A percentile compares a stretch with the other conserved stretches of the same genome.
These are phyloP conservation scores for Draba incana DNA, from an alignment of 345 rosid genomes.

Conservation along the genomic window DNA sequence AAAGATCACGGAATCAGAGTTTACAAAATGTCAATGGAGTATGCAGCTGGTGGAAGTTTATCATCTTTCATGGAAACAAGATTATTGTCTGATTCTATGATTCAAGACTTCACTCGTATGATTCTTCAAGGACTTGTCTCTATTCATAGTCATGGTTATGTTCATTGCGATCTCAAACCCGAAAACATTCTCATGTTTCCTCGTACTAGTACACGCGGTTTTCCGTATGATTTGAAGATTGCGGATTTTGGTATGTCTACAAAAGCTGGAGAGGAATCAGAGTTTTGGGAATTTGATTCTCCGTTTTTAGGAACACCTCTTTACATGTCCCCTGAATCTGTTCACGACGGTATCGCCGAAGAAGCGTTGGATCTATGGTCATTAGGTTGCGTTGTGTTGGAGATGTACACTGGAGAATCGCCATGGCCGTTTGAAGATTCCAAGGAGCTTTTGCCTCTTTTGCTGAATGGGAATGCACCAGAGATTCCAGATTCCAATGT, in stretches of 20 bases:
- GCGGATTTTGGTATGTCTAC: conserved; percentile 23
- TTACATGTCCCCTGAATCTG: conserved; percentile 33
- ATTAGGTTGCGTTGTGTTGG: conserved; percentile 54
- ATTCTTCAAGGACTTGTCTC: conserved; percentile 46
- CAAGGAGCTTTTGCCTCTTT: not conserved
- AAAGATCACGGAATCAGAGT: conserved; percentile 7
- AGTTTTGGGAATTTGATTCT: conserved; percentile 19
- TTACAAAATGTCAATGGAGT: conserved; percentile 47
- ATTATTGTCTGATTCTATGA: conserved; percentile 43
- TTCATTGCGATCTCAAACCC: conserved; percentile 39
- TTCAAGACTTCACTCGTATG: conserved; percentile 39
- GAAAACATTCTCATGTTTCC: conserved; percentile 35
- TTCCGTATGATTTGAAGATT: conserved; percentile 13
- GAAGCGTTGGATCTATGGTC: conserved; percentile 55
- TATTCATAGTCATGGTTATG: conserved; percentile 40
- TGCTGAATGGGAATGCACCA: conserved; percentile 23
- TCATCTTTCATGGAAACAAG: conserved; percentile 28
- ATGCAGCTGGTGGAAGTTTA: conserved; percentile 51
- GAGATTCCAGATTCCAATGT: conserved; percentile 12
- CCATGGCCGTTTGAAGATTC: conserved; percentile 23
- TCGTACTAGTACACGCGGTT: not conserved
- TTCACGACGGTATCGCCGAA: conserved; percentile 32
- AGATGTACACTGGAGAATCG: conserved; percentile 51
- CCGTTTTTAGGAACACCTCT: conserved; percentile 12
- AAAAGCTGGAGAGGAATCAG: not conserved